Base-by-base conservation (phyloP, 176 grass and related monocot species). In the Poa pratensis region DNA sequence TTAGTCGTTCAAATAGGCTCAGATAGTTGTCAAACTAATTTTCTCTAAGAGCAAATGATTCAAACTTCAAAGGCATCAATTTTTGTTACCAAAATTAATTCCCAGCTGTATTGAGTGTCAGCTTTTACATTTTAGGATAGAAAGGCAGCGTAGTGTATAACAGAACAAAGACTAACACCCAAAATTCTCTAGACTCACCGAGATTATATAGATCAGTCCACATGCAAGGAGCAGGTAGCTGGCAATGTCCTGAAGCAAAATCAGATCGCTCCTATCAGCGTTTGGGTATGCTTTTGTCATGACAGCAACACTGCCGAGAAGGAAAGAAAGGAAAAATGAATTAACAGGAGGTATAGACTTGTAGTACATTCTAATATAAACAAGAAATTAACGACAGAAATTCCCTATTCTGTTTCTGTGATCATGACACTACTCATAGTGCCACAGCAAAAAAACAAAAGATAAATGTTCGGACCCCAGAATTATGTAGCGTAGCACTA, bases 181-280 rank as follows among this genome's bases (percentile, higher is more conserved):
- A 78, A 12, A 77, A 70, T 73, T 57, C 11, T 79, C 16, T 20
- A 79, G 20, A 60, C 85, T 94, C 84, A 98, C 96, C 76, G 88
- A 94, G 34, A 98, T 92, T 28, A 94, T 63, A 59, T 98, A 98
- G 57, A 91, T 84, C 43, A 90, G 77, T 67, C 96, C 96, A 80
- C 96, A 98, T 85, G 87, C 77, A 91, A 98, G 87, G 70, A 98
- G 96, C 51, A 95, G 84, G 72, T 98, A 98, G 88, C 93, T 94
- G 34, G 96, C 90, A 68, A 98, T 92, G 73, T 95, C 89, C 77
- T 98, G 91, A 83, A 98, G 91, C 83, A 98, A 86, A 82, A 92
- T 75, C 40, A 98, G 53, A 78, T 95, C 89, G 20, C 65, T 85
- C 24, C 83, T 90, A 39, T 89, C 67, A 80, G 83, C 69, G 78